These are phyloP conservation scores for Erodium texanum DNA, from an alignment of 441 rosid species.

Conservation along the genomic window DNA sequence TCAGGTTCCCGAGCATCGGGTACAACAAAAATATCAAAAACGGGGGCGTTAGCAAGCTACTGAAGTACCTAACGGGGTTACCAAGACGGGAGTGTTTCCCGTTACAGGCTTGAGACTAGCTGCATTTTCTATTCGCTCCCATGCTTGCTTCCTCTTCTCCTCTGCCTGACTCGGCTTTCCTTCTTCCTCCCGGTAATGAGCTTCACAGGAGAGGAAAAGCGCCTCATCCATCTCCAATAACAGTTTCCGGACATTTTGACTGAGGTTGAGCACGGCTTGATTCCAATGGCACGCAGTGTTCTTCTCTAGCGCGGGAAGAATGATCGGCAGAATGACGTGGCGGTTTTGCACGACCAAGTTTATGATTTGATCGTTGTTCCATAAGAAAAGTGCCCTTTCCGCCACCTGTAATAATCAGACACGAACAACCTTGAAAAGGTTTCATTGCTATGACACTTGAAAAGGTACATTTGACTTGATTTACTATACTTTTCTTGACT, in stretches of 20 bases:
- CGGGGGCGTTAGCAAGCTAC: too few species aligned
- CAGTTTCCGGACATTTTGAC: slow-evolving; percentile 60
- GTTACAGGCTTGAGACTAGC: slow-evolving; percentile 66
- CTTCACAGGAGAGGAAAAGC: slow-evolving; percentile 60
- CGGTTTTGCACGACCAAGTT: slow-evolving; percentile 61
- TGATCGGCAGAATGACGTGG: slow-evolving; percentile 54
- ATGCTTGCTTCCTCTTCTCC: slow-evolving; percentile 57
- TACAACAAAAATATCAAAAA: too few species aligned
- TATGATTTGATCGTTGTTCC: slow-evolving; percentile 89
- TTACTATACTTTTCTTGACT: too few species aligned
- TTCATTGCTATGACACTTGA: too few species aligned
- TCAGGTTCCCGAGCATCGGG: too few species aligned
- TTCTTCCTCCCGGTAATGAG: slow-evolving; percentile 53
- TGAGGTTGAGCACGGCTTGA: slow-evolving; percentile 65
- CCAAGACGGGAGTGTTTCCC: slow-evolving; percentile 61
- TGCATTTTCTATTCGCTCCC: slow-evolving; percentile 53
- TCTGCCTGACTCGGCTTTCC: slow-evolving; percentile 35
- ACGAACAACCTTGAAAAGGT: too few species aligned
- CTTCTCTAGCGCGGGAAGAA: slow-evolving; percentile 68
- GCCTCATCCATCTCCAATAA: slow-evolving; percentile 75
- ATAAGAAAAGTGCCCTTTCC: slow-evolving; percentile 81
- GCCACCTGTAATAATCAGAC: too few species aligned
- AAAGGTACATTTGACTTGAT: too few species aligned
- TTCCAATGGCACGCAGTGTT: slow-evolving; percentile 78
- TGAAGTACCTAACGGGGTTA: slow-evolving; percentile 48